Evolutionary conservation across 2,329 filamentous ascomycete genomes (phyloP), one percentile per base, ranked within the genome.

Genomic region (Colletotrichum tofieldiae): DNA sequence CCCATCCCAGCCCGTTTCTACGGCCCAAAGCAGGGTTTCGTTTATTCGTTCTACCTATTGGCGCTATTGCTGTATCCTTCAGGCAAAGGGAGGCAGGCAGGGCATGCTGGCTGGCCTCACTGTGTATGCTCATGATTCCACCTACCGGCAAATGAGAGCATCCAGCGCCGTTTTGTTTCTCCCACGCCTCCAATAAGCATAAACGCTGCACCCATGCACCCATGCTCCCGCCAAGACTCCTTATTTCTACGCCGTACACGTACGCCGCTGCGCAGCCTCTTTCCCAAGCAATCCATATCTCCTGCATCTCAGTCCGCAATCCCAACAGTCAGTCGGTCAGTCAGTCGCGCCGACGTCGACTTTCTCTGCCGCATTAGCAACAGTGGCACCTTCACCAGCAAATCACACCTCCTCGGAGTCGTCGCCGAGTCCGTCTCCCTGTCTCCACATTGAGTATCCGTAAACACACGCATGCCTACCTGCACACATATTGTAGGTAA

Each of bases 121-220:
- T 56, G 37, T 23, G 26, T 58, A 23, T 58, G 12, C 54, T 12
- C 18, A 41, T 41, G 54, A 18, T 41, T 58, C n/a, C 35, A 11
- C 37, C 26, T 20, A 18, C n/a, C n/a, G 35, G 35, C 54, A 47
- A 45, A 35, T n/a, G 32, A 45, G 56, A 45, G 54, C 45, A 61
- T 43, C 49, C 49, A 55, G 45, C 47, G 45, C 49, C 12, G 29
- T 26, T 49, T 55, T 14, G 20, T 5, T 29, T 29, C 37, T 35
- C 51, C 32, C 49, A 51, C 63, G 63, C 67, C 67, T 61, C 63
- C 58, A 39, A 67, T 61, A 59, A 56, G 63, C 63, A 71, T 61
- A 55, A 56, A 71, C 47, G 63, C 52, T 37, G 43, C 14, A 52
- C 45, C 32, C 43, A 62, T 51, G 45, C 45, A 14, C 45, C 45